A percentile compares a stretch with the other conserved stretches of the same genome.
These are phyloP conservation scores for Lipomyces mesembrius DNA, from an alignment of 805 yeast species.

Conservation along the genomic window DNA sequence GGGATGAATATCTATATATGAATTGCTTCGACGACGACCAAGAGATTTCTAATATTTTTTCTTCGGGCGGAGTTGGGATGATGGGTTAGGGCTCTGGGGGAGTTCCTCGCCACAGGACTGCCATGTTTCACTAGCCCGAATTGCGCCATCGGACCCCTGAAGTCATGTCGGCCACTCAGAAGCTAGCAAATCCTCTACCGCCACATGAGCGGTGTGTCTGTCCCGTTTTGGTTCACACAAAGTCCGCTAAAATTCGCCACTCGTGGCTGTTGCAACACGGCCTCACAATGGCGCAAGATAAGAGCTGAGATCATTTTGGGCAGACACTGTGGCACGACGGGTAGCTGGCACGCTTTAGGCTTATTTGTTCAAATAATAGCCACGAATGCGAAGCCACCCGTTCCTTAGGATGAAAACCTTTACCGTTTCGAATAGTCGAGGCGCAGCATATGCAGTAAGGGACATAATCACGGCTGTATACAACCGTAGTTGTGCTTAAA, in stretches of 20 bases:
- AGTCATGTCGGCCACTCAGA: constrained; percentile 1
- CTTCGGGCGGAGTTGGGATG: not conserved
- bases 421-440: not conserved
- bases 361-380: not conserved
- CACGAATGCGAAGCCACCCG: not conserved
- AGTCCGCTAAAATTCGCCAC: not conserved
- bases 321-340: not conserved
- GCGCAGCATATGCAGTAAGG: not conserved
- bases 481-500: no score
- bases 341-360: not conserved
- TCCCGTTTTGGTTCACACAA: not conserved
- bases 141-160: constrained; percentile 10
- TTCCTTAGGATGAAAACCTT: not conserved
- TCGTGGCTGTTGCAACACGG: not conserved
- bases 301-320: not conserved
- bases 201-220: not conserved
- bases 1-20: not conserved
- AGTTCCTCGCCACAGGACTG: not conserved
- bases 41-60: not conserved
- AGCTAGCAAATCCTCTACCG: not conserved
- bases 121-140: constrained; percentile 1
- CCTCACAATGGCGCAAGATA: not conserved
- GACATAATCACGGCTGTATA: no score
- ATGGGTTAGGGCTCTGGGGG: not conserved
- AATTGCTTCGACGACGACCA: not conserved